Base-by-base conservation (phyloP, 1,284 basidiomycete genomes). In the Cryptococcus wingfieldii region DNA sequence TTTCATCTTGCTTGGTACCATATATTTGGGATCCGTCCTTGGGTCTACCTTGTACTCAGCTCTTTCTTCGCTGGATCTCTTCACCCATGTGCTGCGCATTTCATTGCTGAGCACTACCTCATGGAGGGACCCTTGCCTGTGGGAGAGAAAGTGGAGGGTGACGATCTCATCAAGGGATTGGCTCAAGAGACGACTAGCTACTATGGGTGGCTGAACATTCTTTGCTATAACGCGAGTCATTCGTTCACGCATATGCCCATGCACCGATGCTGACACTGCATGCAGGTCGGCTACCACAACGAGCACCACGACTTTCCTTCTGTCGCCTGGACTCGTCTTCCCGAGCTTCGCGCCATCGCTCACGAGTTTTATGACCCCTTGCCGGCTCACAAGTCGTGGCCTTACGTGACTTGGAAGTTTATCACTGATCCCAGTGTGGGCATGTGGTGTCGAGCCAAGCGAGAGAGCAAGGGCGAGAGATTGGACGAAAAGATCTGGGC, bases 291-390 rank as follows among this genome's bases (percentile, higher is more conserved):
- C 45, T 98, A 97, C 74, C 95, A 98, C 75, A 97, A 98, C 77
- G 95, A 98, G 73, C 95, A 98, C 77, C 95, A 98, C 78, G 95
- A 98, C 77, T 98, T 98, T 78, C 94, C 95, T 8, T 92, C 90
- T 2, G 80, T 98, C 1, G 84, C 96, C 0, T 98, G 95, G 95
- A 97, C 92, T 9, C 84, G 89, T n/a, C 83, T 98, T 0, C 91
- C 93, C 0, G 82, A 84, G 9, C 83, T 98, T 16, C 84, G 86
- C 27, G 80, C 81, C 5, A 81, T 97, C 51, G 94, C 93, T 1
- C 88, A 87, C 6, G 95, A 98, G 75, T 96, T 89, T 74, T 98
- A 98, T 78, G 89, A 93, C 66, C 83, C 80, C 6, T 80, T 98
- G 27, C 92, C 94, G 0, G 82, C 84, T 2, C 95, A 98, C 72